Evolutionary conservation across 306 rosid genomes (phyloP).

Genomic region (Glycine tomentella): DNA sequence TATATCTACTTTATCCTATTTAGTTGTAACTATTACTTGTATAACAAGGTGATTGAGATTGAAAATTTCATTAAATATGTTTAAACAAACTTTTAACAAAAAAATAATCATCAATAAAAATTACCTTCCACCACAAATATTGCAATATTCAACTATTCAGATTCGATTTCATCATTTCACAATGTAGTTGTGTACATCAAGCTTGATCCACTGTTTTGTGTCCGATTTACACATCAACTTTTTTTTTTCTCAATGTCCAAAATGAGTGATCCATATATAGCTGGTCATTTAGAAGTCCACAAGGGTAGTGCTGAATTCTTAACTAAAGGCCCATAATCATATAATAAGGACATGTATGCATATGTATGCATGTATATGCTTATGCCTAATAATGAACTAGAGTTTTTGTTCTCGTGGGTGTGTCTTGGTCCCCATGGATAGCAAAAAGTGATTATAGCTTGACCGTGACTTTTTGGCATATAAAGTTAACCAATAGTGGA

Average conservation of each 20-base stretch:
- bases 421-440: slow-evolving; percentile 45
- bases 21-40: too few relatives aligned
- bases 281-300: background rate
- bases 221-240: background rate
- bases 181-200: background rate
- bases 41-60: too few relatives aligned
- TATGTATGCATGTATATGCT: too few relatives aligned
- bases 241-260: background rate
- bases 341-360: too few relatives aligned
- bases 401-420: slow-evolving; percentile 32
- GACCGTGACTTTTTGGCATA: slow-evolving; percentile 37
- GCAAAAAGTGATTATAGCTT: background rate
- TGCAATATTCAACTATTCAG: too few relatives aligned
- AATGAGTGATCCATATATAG: background rate
- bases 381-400: background rate
- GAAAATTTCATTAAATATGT: too few relatives aligned
- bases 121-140: too few relatives aligned
- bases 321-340: background rate
- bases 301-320: background rate
- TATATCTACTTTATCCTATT: too few relatives aligned
- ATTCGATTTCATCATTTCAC: background rate
- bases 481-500: slow-evolving; percentile 34
- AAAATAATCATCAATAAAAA: too few relatives aligned
- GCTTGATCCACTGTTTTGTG: background rate
- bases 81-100: too few relatives aligned